Base-by-base conservation (phyloP, 164 flowering plant genomes). In the Malania oleifera region DNA sequence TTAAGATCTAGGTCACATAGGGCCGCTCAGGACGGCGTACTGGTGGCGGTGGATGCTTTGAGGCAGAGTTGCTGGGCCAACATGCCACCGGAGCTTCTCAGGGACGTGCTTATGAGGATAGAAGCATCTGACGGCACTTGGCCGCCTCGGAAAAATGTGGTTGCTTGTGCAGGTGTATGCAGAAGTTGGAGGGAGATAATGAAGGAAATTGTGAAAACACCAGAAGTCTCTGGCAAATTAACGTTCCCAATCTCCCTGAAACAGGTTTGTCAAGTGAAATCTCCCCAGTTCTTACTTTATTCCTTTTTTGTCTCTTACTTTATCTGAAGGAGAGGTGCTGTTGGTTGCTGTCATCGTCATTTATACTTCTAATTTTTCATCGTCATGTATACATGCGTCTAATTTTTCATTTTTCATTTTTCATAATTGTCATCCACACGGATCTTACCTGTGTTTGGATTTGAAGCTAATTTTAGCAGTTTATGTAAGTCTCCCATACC, bases 101-200 rank as follows among this genome's bases (percentile, higher is more conserved):
- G 85, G 63, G 91, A 85, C 49, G 83, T 85, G 23, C 41, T 85
- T 19, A 63, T 70, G 75, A 74, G 89, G 62, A 75, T 85, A 8
- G 91, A 83, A 75, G 80, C 61, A 10, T 73, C 85, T 12, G 88
- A 80, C 59, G 46, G 63, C 14, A 56, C 71, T 0, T 86, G 92
- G 92, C 89, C 87, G 31, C 54, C 69, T 2, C 60, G 92, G 44
- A 73, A 74, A 61, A 75, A 70, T 70, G 89, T 83, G 28, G 82
- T 83, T 59, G 76, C 85, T 29, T 86, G 92, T 67, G 87, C 87
- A 39, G 89, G 87, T 35, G 92, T 86, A 50, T 83, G 92, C 75
- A 71, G 73, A 66, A 81, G 71, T 51, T 86, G 92, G 92, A 78
- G 92, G 65, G 86, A 78, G 20, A 77, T 83, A 46, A 71, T 73